Evolutionary conservation across 345 rosid genomes (phyloP), one percentile per base, ranked within the genome.

Genomic region (Cardamine resedifolia): DNA sequence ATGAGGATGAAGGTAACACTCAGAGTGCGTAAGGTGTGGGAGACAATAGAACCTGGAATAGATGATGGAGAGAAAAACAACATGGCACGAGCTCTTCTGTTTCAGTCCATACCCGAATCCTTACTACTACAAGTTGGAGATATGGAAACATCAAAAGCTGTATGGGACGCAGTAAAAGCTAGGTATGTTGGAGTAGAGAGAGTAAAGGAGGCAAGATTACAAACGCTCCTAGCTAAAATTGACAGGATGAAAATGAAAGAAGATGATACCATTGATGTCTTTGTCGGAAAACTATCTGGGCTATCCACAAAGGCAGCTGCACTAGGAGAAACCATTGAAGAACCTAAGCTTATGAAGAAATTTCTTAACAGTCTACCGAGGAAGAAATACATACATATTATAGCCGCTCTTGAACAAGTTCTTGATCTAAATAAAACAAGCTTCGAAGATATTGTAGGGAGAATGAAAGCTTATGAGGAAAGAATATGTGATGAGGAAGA

Each of bases 221-320:
- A 23, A 23, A 23, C n/a, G n/a, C n/a, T 23, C 24, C 24, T 23
- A 23, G 24, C 24, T 1, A 2, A 23, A 23, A 1, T 23, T 2
- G 24, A 23, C 2, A 23, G 24, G 2, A 23, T 23, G 2, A 23
- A 23, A 2, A 23, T 23, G 24, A 23, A 23, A 3, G 51, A 47
- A 1, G 3, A 5, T 0, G 51, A 47, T 0, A 47, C 51, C 1
- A 19, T 47, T 0, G 24, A 47, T 18, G 1, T 0, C 0, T 47
- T 47, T 8, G 51, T 1, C 0, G 24, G 51, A 18, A 47, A 47
- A 47, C 51, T 47, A 0, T 47, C 12, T n/a, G n/a, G n/a, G n/a
- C n/a, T n/a, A n/a, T n/a, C n/a, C n/a, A n/a, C n/a, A n/a, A n/a
- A n/a, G n/a, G n/a, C n/a, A n/a, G n/a, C n/a, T n/a, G n/a, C n/a